Percentiles rank a stretch among this genome's conserved stretches.
Evolutionary conservation across 306 rosid species (phyloP).

Genomic region (Medicago ruthenica): DNA sequence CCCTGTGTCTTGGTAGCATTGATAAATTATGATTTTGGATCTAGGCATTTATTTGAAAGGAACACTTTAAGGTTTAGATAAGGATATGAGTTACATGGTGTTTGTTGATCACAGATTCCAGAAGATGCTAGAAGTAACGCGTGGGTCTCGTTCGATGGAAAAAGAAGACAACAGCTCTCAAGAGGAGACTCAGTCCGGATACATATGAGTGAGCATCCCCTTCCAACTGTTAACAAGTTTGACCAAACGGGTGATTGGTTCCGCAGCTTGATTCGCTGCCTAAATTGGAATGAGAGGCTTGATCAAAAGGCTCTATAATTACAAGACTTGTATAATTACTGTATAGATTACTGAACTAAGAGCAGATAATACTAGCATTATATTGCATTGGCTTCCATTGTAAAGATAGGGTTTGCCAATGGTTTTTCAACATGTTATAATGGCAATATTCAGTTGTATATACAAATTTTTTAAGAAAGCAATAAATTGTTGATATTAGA

Average conservation of each 20-base stretch:
- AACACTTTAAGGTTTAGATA: slow-evolving; percentile 16
- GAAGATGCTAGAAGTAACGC: slow-evolving; percentile 93
- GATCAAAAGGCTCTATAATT: slow-evolving; percentile 91
- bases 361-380: slow-evolving; percentile 50
- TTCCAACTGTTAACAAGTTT: slow-evolving; percentile 92
- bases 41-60: slow-evolving; percentile 1
- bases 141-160: slow-evolving; percentile 97
- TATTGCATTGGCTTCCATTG: slow-evolving; percentile 50
- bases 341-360: slow-evolving; percentile 56
- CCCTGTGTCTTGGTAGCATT: neutral
- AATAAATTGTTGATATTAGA: slow-evolving; percentile 37
- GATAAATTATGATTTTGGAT: slow-evolving; percentile 19
- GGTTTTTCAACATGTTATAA: slow-evolving; percentile 35
- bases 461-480: slow-evolving; percentile 22
- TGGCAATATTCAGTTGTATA: slow-evolving; percentile 51
- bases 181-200: slow-evolving; percentile 88
- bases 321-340: slow-evolving; percentile 50
- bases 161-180: slow-evolving; percentile 94
- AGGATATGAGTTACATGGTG: neutral
- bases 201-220: slow-evolving; percentile 93
- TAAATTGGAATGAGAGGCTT: slow-evolving; percentile 96
- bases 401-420: slow-evolving; percentile 48
- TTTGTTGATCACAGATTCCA: slow-evolving; percentile 71
- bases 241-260: slow-evolving; percentile 99
- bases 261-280: slow-evolving; percentile 91